Conservation (phyloP, 2,329 filamentous ascomycete species). For the Aureobasidium sp. region DNA sequence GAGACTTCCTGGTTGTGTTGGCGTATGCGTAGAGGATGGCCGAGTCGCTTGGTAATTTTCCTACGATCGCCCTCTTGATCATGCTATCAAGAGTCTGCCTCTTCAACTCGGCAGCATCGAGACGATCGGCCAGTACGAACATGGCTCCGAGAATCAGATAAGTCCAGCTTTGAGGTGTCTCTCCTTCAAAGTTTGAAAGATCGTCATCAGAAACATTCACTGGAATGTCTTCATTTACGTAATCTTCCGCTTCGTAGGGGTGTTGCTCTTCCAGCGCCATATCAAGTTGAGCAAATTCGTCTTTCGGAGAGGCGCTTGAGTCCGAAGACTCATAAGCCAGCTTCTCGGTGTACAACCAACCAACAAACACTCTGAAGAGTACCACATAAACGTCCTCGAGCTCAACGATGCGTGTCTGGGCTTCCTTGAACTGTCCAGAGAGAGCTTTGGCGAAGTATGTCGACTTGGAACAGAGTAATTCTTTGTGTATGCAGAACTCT, state of each 20-base stretch:
- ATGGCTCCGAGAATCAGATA: background rate
- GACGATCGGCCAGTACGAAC: background rate
- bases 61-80: background rate
- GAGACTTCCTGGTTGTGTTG: background rate
- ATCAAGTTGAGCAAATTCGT: background rate
- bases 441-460: conserved; percentile 1
- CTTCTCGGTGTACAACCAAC: background rate
- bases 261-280: background rate
- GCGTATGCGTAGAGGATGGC: background rate
- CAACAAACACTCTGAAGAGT: background rate
- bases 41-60: background rate
- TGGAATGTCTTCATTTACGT: background rate
- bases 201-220: background rate
- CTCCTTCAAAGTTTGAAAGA: background rate
- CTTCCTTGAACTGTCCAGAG: background rate
- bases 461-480: background rate
- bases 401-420: background rate
- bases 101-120: background rate
- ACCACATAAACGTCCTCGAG: background rate
- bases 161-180: background rate
- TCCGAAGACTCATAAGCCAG: background rate
- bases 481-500: background rate
- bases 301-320: background rate
- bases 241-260: background rate
- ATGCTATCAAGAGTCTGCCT: background rate